A percentile compares a stretch with the other conserved stretches of the same genome.
Evolutionary conservation across 768 basidiomycete species (phyloP).

Genomic region (Mycena alexandri): DNA sequence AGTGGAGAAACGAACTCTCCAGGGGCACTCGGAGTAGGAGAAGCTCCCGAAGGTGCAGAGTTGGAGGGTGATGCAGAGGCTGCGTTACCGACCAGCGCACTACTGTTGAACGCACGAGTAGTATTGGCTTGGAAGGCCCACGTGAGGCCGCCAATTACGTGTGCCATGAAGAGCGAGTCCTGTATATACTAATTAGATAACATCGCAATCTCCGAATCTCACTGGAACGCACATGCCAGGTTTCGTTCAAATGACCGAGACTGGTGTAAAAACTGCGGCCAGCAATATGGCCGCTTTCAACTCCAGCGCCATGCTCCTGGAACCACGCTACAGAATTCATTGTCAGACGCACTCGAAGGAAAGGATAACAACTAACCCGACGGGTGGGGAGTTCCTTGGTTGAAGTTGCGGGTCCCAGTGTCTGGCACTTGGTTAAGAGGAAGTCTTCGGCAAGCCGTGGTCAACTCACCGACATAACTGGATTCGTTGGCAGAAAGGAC

Average conservation of each 20-base stretch:
- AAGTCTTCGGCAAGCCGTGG: background rate
- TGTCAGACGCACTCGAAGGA: background rate
- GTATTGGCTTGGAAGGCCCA: constrained; percentile 82
- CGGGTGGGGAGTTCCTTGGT: constrained; percentile 84
- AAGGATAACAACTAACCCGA: constrained; percentile 60
- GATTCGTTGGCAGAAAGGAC: constrained; percentile 75
- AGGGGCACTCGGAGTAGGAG: background rate
- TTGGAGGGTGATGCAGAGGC: constrained; percentile 4
- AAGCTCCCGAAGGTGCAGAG: background rate
- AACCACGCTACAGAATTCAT: constrained; percentile 74
- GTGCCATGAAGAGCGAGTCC: constrained; percentile 77
- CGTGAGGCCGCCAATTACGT: constrained; percentile 80
- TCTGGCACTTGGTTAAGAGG: constrained; percentile 47
- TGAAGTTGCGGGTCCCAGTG: constrained; percentile 61
- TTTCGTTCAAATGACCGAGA: constrained; percentile 83
- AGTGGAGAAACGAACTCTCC: constrained; percentile 1
- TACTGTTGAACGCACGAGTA: constrained; percentile 73
- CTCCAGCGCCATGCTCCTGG: constrained; percentile 80
- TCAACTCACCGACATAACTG: constrained; percentile 61
- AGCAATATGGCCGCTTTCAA: constrained; percentile 58
- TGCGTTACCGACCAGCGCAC: constrained; percentile 69
- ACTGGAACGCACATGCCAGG: constrained; percentile 70
- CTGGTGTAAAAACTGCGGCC: constrained; percentile 90
- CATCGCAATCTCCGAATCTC: background rate
- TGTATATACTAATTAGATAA: constrained; percentile 43